phyloP scores from a whole-genome alignment of 2,329 filamentous ascomycete genomes.

The Sporothrix mexicana region DNA sequence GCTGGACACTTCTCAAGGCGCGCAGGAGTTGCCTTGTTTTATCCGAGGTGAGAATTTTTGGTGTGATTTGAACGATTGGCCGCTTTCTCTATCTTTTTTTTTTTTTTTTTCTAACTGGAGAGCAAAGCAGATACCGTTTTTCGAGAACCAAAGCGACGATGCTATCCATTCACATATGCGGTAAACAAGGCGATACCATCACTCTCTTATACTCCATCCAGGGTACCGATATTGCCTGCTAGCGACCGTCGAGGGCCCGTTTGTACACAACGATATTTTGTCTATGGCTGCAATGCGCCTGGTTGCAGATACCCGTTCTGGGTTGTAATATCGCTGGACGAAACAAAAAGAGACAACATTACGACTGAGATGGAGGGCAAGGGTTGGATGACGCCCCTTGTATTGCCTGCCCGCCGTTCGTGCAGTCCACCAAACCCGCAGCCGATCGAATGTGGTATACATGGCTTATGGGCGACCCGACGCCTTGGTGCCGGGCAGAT shows the following conservation, averaged over 20 bases:
- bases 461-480: constrained; percentile 15
- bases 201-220: constrained; percentile 13
- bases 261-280: constrained; percentile 1
- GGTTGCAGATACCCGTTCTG: constrained; percentile 14
- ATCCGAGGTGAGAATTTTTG: no score
- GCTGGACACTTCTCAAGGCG: no score
- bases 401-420: background rate
- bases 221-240: background rate
- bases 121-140: background rate
- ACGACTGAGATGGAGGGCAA: background rate
- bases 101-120: background rate
- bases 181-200: background rate
- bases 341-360: background rate
- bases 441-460: background rate
- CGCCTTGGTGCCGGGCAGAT: constrained; percentile 21
- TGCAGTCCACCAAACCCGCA: background rate
- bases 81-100: background rate
- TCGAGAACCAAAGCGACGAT: background rate
- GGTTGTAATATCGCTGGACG: background rate
- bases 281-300: constrained; percentile 15
- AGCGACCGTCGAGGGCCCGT: background rate
- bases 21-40: no score
- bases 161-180: background rate
- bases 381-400: background rate
- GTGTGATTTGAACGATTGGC: no score